Base-by-base conservation (phyloP, 1,139 yeast genomes). In the Taphrina confusa region DNA sequence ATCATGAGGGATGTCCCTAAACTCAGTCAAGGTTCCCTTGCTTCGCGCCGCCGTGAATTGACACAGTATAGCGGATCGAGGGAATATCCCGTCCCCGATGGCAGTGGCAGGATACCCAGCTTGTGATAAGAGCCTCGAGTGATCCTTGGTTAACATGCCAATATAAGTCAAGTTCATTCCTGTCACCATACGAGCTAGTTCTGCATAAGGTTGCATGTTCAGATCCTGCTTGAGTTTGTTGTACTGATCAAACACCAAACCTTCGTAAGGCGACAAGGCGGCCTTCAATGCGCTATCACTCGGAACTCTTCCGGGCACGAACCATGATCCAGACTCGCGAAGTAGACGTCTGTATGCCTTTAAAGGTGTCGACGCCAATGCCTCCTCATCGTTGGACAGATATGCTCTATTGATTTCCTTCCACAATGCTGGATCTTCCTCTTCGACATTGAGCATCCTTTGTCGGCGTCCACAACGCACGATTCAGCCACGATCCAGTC, bases 251-350 rank as follows among this genome's bases (percentile, higher is more conserved):
- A 47, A 47, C 30, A 47, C 34, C 36, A 47, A 22, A 2, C 20
- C 30, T 31, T 33, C 42, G 23, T 47, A 47, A 4, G 52, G 52
- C 16, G 52, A 47, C 30, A 47, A n/a, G 30, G 52, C 52, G 16
- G 52, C 52, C 11, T 18, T 8, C 6, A 47, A 31, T 8, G 42
- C 42, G 30, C 31, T 30, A 27, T 47, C 52, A 20, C 28, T 33
- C 30, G 42, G 12, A 16, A 31, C 23, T 3, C 40, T 20, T 27
- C 52, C 52, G n/a, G 52, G 52, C 31, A 47, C 52, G 31, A 47
- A 47, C 52, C 52, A 47, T 1, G 52, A 47, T 5, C 34, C 34
- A 12, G 52, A 33, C 30, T 47, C 42, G 2, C 28, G 28, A 14
- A 47, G 42, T 6, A 47, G 33, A 12, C 42, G 39, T 6, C 52